phyloP scores from a whole-genome alignment of 1,284 basidiomycete species.

The Tilletia caries region DNA sequence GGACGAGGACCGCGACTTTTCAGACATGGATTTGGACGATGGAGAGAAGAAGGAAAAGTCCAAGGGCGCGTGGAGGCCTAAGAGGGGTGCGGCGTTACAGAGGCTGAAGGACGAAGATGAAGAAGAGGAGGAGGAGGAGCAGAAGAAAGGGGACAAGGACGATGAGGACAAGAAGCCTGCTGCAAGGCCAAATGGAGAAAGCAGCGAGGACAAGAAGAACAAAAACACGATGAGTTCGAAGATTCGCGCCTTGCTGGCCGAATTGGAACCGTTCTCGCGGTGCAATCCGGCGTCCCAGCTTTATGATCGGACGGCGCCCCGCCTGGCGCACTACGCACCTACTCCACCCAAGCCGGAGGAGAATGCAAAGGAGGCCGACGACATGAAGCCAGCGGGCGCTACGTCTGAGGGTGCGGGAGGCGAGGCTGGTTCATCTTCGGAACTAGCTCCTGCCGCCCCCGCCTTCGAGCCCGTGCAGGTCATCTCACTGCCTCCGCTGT shows the following conservation, averaged over 20 bases:
- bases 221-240: conserved; percentile 36
- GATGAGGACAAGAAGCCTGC: conserved; percentile 15
- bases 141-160: conserved; percentile 1
- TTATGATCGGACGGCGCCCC: conserved; percentile 41
- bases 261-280: conserved; percentile 46
- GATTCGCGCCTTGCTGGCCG: conserved; percentile 44
- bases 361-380: background rate
- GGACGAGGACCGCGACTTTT: conserved; percentile 9
- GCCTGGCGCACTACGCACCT: conserved; percentile 37
- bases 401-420: too few species aligned
- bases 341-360: conserved; percentile 18
- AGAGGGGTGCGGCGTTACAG: background rate
- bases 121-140: conserved; percentile 1
- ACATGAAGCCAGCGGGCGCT: background rate
- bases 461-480: conserved; percentile 31
- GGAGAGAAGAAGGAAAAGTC: background rate
- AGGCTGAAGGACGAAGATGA: background rate
- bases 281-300: conserved; percentile 44
- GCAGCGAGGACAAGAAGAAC: conserved; percentile 16
- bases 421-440: background rate
- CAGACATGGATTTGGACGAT: background rate
- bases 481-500: conserved; percentile 21
- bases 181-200: conserved; percentile 16
- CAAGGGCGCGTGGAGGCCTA: background rate
- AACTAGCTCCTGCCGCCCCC: background rate